A percentile compares a stretch with the other conserved stretches of the same genome.
Conservation (phyloP, 2,329 filamentous ascomycete species). For the Penicillium palitans region DNA sequence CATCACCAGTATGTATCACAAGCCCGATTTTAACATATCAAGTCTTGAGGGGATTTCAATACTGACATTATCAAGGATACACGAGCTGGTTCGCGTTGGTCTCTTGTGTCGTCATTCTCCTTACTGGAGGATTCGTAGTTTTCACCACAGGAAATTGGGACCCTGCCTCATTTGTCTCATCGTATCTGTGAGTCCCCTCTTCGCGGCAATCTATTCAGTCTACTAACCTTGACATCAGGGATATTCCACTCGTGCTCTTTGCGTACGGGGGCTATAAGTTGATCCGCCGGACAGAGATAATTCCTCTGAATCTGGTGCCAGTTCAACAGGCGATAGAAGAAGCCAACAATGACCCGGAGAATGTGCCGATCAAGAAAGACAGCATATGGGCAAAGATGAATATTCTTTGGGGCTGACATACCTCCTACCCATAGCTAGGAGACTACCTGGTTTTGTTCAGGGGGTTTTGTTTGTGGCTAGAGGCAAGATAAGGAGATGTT, state of each 20-base stretch:
- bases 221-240: conserved; percentile 39
- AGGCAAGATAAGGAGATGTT: background rate
- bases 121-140: conserved; percentile 68
- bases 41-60: background rate
- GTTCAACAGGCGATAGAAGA: conserved; percentile 55
- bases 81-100: conserved; percentile 61
- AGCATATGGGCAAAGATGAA: conserved; percentile 34
- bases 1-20: conserved; percentile 56
- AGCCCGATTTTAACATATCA: too few species aligned
- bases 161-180: conserved; percentile 58
- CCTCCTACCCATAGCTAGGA: background rate
- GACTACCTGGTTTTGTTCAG: background rate
- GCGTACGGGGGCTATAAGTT: conserved; percentile 66
- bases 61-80: conserved; percentile 49
- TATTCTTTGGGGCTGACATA: conserved; percentile 35
- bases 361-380: conserved; percentile 27
- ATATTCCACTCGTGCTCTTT: conserved; percentile 59
- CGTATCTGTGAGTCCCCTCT: conserved; percentile 58
- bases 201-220: background rate
- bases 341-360: conserved; percentile 39
- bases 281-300: conserved; percentile 60
- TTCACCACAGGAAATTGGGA: conserved; percentile 63
- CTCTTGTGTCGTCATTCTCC: conserved; percentile 63
- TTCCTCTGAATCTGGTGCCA: conserved; percentile 54
- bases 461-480: background rate